Percentiles rank a stretch among this genome's conserved stretches.
Conservation (phyloP, 1,284 basidiomycete species). For the Cronartium quercuum region DNA sequence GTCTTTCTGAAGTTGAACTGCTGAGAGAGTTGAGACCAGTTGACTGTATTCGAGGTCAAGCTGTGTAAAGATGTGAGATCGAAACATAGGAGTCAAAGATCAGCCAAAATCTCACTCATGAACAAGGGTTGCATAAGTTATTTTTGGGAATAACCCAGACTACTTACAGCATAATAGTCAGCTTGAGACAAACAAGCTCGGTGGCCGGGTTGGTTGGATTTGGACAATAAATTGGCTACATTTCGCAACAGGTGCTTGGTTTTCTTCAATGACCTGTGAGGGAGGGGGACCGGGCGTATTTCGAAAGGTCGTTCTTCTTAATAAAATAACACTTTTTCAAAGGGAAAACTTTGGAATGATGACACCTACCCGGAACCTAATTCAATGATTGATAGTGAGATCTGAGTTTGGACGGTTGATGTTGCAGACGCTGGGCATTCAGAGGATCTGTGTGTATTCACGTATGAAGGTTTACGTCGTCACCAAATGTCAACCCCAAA, state of each 20-base stretch:
- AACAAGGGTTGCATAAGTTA: neutral
- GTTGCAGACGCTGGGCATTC: neutral
- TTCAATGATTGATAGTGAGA: conserved; percentile 24
- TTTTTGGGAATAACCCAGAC: neutral
- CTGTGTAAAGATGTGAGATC: conserved; percentile 1
- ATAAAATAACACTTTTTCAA: neutral
- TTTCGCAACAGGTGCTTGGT: conserved; percentile 24
- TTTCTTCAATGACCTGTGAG: conserved; percentile 34
- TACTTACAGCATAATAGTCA: conserved; percentile 36
- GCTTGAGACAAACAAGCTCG: conserved; percentile 5
- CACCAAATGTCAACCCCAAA: too few relatives aligned
- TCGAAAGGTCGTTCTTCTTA: neutral
- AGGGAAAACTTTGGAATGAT: neutral
- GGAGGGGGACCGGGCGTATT: neutral
- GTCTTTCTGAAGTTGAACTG: conserved; percentile 23
- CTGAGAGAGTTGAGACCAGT: conserved; percentile 15
- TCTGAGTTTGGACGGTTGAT: neutral
- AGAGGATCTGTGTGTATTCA: too few relatives aligned
- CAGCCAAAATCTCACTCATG: neutral
- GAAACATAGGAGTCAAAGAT: neutral
- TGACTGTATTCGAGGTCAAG: conserved; percentile 34
- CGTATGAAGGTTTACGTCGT: too few relatives aligned
- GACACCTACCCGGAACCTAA: conserved; percentile 26
- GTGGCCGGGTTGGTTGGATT: neutral
- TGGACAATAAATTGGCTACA: conserved; percentile 12